A percentile compares a stretch with the other conserved stretches of the same genome.
Conservation (phyloP, 495 filamentous ascomycete species). For the Platismatia glauca region DNA sequence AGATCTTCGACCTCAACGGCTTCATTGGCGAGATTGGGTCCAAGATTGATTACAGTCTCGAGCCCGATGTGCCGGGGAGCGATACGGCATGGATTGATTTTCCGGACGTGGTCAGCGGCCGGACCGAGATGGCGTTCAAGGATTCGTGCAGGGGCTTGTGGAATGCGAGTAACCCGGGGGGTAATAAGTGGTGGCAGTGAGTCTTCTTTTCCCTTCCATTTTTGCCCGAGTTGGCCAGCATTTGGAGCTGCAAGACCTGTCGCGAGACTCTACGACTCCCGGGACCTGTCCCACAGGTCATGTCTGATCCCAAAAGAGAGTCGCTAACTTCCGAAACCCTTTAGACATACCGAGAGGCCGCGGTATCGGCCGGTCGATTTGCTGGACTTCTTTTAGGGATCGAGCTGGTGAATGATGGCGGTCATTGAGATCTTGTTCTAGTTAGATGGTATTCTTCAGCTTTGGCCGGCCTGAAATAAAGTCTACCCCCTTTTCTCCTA, state of each 20-base stretch:
- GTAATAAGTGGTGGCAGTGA: slow-evolving; percentile 22
- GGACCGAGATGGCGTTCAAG: slow-evolving; percentile 26
- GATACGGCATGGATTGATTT: slow-evolving; percentile 51
- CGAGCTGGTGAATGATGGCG: neutral
- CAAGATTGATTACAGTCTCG: slow-evolving; percentile 49
- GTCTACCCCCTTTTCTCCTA: neutral
- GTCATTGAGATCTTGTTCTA: neutral
- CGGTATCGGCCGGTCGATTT: slow-evolving; percentile 16
- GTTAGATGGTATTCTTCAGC: neutral
- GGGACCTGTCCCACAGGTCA: neutral
- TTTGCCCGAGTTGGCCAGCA: neutral
- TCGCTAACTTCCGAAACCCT: neutral
- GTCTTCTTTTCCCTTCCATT: neutral
- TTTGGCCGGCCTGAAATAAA: neutral
- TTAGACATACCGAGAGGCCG: slow-evolving; percentile 17
- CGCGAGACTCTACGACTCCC: neutral
- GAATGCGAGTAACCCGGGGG: slow-evolving; percentile 34
- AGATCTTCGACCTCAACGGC: slow-evolving; percentile 42
- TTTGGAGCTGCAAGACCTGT: neutral
- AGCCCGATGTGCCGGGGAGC: slow-evolving; percentile 47
- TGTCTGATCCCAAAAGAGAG: neutral
- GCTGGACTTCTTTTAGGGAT: slow-evolving; percentile 16
- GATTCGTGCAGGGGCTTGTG: slow-evolving; percentile 48
- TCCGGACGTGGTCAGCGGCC: slow-evolving; percentile 38
- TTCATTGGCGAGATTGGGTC: slow-evolving; percentile 51